Evolutionary conservation across 805 yeast species (phyloP), one percentile per base, ranked within the genome.

Genomic region (Kregervanrija fluxuum): DNA sequence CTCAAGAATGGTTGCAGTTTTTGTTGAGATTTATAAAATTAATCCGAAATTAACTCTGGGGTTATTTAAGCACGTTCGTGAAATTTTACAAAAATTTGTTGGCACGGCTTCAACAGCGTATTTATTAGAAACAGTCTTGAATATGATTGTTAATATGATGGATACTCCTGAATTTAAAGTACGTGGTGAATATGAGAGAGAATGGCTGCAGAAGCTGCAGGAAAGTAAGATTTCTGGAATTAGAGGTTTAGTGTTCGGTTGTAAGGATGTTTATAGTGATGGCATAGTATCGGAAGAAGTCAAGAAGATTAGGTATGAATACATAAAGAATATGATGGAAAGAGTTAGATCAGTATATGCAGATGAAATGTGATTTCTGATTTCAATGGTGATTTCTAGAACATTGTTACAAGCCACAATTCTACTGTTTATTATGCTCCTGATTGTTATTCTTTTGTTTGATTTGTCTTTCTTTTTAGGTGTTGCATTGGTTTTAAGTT

Each of bases 151-250:
- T 6, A 38, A 44, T 10, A 54, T 66, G 41, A 60, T 71, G 13
- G 52, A 54, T 13, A 44, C 54, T 45, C 54, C 65, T 1, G 65
- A 64, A 32, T 70, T 60, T 52, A 39, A 52, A 4, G 40, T 59
- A 6, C 35, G 61, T 16, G 54, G 53, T 1, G 38, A 50, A 4
- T 62, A 54, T 33, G 39, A 40, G 13, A 32, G 15, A 5, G 41
- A 28, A 22, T 44, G 39, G 37, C 2, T 28, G 5, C 12, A 38
- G 8, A 31, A 12, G 9, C 8, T 37, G 14, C 32, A 33, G 2
- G 44, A 45, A 9, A 34, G 36, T 30, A 15, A 41, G n/a, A 8
- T 38, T n/a, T n/a, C 5, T n/a, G 46, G 46, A 6, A 30, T 46
- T 28, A n/a, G 35, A 1, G 31, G 39, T 38, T 42, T 42, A 13